Evolutionary conservation across 1,284 basidiomycete genomes (phyloP).

Genomic region (Puccinia hordei): DNA sequence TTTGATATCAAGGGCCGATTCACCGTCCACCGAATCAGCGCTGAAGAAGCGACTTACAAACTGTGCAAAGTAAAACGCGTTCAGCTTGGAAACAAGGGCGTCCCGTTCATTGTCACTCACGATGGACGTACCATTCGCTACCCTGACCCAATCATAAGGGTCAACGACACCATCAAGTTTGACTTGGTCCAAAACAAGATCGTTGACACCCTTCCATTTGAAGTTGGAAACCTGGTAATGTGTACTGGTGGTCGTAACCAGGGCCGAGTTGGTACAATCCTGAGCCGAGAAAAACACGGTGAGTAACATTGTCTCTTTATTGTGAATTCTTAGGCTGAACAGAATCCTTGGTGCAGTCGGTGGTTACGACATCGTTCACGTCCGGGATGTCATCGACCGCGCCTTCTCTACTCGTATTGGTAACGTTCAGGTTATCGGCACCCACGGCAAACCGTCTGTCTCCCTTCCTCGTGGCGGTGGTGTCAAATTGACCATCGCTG

Average conservation of each 20-base stretch:
- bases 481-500: slow-evolving; percentile 68
- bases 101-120: slow-evolving; percentile 96
- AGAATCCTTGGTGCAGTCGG: slow-evolving; percentile 19
- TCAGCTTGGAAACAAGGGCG: slow-evolving; percentile 87
- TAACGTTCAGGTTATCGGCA: slow-evolving; percentile 97
- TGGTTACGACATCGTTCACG: slow-evolving; percentile 64
- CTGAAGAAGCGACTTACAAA: slow-evolving; percentile 97
- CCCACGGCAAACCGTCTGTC: slow-evolving; percentile 93
- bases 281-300: slow-evolving; percentile 88
- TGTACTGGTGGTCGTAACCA: slow-evolving; percentile 99
- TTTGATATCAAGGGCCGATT: slow-evolving; percentile 99
- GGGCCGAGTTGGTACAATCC: slow-evolving; percentile 94
- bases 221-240: slow-evolving; percentile 96
- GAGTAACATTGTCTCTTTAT: slow-evolving; percentile 80
- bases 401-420: slow-evolving; percentile 73
- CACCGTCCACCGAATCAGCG: slow-evolving; percentile 98
- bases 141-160: slow-evolving; percentile 91
- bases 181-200: slow-evolving; percentile 95
- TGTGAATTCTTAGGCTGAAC: slow-evolving; percentile 61
- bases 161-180: slow-evolving; percentile 98
- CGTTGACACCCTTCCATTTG: slow-evolving; percentile 89
- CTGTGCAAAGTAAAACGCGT: slow-evolving; percentile 94
- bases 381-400: slow-evolving; percentile 91
- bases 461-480: slow-evolving; percentile 98
- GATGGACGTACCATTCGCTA: slow-evolving; percentile 99